Evolutionary conservation across 83 land plant species (phyloP).

Genomic region (Isoetes engelmannii): DNA sequence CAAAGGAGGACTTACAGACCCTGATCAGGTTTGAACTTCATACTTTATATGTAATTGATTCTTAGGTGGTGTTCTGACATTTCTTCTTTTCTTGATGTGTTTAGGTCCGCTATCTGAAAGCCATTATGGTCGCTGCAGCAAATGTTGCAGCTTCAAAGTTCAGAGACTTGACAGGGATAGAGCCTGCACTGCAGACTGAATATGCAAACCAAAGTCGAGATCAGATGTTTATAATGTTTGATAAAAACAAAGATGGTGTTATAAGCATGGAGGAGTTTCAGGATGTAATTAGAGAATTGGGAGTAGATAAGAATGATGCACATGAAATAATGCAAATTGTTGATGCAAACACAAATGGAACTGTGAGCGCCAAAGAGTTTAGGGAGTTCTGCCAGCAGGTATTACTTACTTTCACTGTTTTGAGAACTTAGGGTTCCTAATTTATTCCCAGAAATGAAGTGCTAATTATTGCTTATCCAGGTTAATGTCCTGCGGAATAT

Average conservation of each 20-base stretch:
- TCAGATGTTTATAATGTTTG: conserved; percentile 61
- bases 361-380: conserved; percentile 79
- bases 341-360: conserved; percentile 85
- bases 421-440: no score
- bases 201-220: conserved; percentile 18
- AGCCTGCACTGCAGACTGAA: conserved; percentile 13
- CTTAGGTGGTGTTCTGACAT: not conserved
- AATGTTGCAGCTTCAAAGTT: conserved; percentile 72
- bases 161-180: conserved; percentile 40
- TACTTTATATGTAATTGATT: not conserved
- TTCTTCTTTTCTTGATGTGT: not conserved
- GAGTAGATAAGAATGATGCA: conserved; percentile 77
- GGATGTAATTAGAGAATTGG: conserved; percentile 80
- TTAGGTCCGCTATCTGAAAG: conserved; percentile 70
- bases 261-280: conserved; percentile 85
- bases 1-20: conserved; percentile 95
- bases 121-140: conserved; percentile 89
- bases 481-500: no score
- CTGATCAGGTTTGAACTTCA: conserved; percentile 54
- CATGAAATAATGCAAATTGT: conserved; percentile 77
- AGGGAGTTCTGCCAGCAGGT: conserved; percentile 71
- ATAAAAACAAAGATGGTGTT: conserved; percentile 87
- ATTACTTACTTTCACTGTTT: not conserved
- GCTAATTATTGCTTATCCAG: no score
- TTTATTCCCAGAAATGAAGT: no score